Conservation (phyloP, 75 land plant genomes). For the Chamaecyparis obtusa region DNA sequence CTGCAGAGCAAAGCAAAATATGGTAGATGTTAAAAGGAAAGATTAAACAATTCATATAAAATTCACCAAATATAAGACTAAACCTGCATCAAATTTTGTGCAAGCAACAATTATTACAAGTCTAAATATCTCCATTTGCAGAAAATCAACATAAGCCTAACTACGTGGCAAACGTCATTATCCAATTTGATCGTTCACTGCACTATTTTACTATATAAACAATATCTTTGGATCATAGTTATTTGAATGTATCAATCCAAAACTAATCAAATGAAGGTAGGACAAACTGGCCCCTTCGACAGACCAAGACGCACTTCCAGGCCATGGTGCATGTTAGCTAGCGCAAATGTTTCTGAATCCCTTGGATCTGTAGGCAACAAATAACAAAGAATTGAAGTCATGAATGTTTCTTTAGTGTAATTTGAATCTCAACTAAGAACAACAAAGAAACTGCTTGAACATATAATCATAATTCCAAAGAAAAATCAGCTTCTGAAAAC, state of each 20-base stretch:
- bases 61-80: not conserved
- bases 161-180: not conserved
- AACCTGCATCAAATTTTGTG: not conserved
- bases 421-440: not conserved
- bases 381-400: constrained; percentile 4
- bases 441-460: constrained; percentile 5
- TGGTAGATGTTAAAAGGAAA: not conserved
- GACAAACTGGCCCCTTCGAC: constrained; percentile 73
- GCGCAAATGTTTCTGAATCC: constrained; percentile 67
- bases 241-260: not conserved
- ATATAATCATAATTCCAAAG: not conserved
- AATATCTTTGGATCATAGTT: not conserved
- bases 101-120: not conserved
- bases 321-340: constrained; percentile 78
- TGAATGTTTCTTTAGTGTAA: not conserved
- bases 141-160: not conserved
- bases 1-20: not conserved
- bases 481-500: not conserved
- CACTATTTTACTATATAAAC: not conserved
- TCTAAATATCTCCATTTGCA: not conserved
- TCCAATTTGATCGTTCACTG: not conserved
- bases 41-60: not conserved
- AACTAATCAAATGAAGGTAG: constrained; percentile 50
- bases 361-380: constrained; percentile 56
- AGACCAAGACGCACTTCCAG: constrained; percentile 90